phyloP scores from a whole-genome alignment of 768 basidiomycete species.

The Tulasnella sp. region DNA sequence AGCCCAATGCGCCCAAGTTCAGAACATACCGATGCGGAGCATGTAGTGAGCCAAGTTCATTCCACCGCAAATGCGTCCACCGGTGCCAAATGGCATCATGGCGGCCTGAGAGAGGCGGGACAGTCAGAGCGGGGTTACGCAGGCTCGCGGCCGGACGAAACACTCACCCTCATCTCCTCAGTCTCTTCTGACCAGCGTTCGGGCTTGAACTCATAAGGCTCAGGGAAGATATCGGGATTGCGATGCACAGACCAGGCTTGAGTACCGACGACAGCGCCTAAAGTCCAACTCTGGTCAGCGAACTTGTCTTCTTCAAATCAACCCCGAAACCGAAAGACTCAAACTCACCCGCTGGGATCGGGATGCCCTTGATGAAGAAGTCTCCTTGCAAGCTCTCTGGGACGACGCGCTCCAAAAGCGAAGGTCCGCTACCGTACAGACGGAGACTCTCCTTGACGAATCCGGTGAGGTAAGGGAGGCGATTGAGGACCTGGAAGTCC shows the following conservation, averaged over 20 bases:
- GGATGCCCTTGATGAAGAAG: conserved; percentile 72
- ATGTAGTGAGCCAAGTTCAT: conserved; percentile 63
- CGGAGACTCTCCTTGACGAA: conserved; percentile 56
- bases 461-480: conserved; percentile 36
- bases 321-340: conserved; percentile 32
- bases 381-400: conserved; percentile 28
- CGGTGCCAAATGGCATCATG: conserved; percentile 73
- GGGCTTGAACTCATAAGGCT: conserved; percentile 63
- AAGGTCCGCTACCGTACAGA: conserved; percentile 58
- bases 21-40: conserved; percentile 42
- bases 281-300: background rate
- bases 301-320: conserved; percentile 31
- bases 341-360: conserved; percentile 41
- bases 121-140: conserved; percentile 31
- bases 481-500: conserved; percentile 46
- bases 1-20: conserved; percentile 64
- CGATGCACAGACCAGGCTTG: conserved; percentile 82
- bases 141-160: conserved; percentile 29
- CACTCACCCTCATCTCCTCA: conserved; percentile 1
- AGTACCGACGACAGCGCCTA: conserved; percentile 57
- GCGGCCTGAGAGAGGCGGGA: conserved; percentile 58
- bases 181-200: conserved; percentile 58
- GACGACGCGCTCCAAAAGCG: conserved; percentile 67
- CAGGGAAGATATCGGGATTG: conserved; percentile 54
- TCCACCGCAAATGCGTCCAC: conserved; percentile 63